Conservation (phyloP, 495 filamentous ascomycete genomes). For the Tuber calosporum region DNA sequence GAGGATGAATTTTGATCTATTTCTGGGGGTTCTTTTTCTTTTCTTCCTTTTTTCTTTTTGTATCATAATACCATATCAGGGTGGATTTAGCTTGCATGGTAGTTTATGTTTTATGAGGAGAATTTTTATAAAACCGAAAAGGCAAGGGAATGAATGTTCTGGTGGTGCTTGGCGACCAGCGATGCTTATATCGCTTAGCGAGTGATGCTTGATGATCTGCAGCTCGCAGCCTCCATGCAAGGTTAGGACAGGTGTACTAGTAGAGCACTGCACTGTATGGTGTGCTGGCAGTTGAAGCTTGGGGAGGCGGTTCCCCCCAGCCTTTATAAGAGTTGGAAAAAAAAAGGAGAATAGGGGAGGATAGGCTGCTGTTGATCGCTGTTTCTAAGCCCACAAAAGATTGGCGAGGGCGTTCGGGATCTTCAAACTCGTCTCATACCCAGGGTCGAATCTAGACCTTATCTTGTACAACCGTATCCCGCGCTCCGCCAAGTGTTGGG, state of each 20-base stretch:
- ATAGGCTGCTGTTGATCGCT: neutral
- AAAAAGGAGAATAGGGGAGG: neutral
- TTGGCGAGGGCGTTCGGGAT: neutral
- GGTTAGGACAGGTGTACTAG: neutral
- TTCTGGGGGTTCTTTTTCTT: neutral
- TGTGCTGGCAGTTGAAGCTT: neutral
- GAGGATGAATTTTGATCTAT: constrained; percentile 29
- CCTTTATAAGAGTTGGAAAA: neutral
- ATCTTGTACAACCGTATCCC: neutral
- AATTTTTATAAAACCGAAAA: neutral
- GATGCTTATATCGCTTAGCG: neutral
- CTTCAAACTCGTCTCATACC: neutral
- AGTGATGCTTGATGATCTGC: neutral
- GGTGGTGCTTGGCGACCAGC: neutral
- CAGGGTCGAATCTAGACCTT: neutral
- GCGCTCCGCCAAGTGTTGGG: neutral
- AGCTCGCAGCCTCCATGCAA: neutral
- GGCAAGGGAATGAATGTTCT: neutral
- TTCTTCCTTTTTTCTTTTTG: neutral
- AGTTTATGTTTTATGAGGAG: neutral
- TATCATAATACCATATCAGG: constrained; percentile 2
- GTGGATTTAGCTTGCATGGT: neutral
- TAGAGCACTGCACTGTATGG: neutral
- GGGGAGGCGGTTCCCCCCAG: neutral
- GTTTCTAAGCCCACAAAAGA: neutral